Conservation (phyloP, 2,329 filamentous ascomycete genomes). For the Fusarium euwallaceae region DNA sequence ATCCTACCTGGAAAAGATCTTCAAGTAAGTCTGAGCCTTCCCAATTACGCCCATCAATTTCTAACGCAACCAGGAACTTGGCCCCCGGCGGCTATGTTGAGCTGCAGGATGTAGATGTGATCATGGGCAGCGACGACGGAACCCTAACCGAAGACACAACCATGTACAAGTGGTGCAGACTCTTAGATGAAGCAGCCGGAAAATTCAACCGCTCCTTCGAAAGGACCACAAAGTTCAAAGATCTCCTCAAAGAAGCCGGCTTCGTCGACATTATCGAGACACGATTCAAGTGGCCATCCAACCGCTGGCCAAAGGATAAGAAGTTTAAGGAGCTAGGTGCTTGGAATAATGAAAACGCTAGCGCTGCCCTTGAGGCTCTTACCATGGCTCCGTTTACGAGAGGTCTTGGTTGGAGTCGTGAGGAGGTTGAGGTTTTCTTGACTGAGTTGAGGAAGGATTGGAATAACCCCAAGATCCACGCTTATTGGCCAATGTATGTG, state of each 20-base stretch:
- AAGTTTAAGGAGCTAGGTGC: constrained; percentile 64
- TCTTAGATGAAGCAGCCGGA: constrained; percentile 46
- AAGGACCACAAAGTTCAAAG: constrained; percentile 38
- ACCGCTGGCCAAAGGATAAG: constrained; percentile 63
- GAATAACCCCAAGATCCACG: constrained; percentile 33
- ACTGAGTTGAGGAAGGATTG: constrained; percentile 23
- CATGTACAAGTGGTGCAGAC: constrained; percentile 42
- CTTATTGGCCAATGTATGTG: constrained; percentile 40
- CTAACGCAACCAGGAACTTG: constrained; percentile 17
- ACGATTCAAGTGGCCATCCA: constrained; percentile 62
- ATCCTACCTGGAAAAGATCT: background rate
- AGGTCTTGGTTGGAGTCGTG: constrained; percentile 31
- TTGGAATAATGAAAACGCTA: constrained; percentile 44
- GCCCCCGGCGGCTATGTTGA: constrained; percentile 35
- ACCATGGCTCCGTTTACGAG: constrained; percentile 48
- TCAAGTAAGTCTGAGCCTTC: background rate
- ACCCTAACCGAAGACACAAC: constrained; percentile 34
- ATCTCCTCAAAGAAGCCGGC: constrained; percentile 60
- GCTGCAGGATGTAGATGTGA: constrained; percentile 37
- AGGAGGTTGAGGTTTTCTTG: constrained; percentile 33
- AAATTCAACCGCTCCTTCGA: constrained; percentile 47
- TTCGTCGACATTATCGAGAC: constrained; percentile 64
- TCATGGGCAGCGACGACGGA: constrained; percentile 30
- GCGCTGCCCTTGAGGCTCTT: constrained; percentile 45
- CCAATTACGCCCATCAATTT: too few relatives aligned